Base-by-base conservation (phyloP, 345 rosid genomes). In the Eucalyptus albens region DNA sequence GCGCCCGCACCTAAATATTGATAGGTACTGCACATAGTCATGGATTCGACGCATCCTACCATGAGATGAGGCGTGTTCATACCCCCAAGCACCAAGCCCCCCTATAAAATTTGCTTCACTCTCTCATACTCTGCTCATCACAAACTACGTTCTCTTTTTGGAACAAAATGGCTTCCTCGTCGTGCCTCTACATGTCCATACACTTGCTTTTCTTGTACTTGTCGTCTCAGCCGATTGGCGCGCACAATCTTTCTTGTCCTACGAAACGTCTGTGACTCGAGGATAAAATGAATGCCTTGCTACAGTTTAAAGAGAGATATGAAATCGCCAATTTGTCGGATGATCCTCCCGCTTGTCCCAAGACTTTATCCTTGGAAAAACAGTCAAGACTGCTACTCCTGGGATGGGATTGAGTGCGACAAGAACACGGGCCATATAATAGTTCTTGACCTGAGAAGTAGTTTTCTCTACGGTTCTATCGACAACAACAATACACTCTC, bases 381-480 rank as follows among this genome's bases (percentile, higher is more conserved):
- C 1, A 53, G 50, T n/a, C 27, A 1, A 8, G 87, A 89, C 33
- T 83, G 90, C 40, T 89, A 50, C 69, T 86, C 27, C 0, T 90
- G 89, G 87, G 82, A 87, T 55, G 89, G 91, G 42, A 89, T 87
- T 0, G 42, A 29, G 40, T 90, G 91, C 44, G 88, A 90, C 8
- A 1, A 56, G 27, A 26, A 9, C 8, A 87, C 89, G 40, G 91
- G 91, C 24, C 40, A 59, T 22, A 69, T 90, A 7, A 49, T 86
- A 1, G 90, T 22, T 26, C 82, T 62, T 21, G 65, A 89, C 27
- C 26, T 89, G 47, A 9, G 85, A 33, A 55, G 85, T 86, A 89
- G 86, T 50, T 62, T 29, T 21, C 83, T 89, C 21, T 21, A 45
- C 1, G 86, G 50, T 49, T 49, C 37, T 33, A 33, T 33, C 3